Evolutionary conservation across 2,329 filamentous ascomycete genomes (phyloP).

Genomic region (Hirsutella rhossiliensis): DNA sequence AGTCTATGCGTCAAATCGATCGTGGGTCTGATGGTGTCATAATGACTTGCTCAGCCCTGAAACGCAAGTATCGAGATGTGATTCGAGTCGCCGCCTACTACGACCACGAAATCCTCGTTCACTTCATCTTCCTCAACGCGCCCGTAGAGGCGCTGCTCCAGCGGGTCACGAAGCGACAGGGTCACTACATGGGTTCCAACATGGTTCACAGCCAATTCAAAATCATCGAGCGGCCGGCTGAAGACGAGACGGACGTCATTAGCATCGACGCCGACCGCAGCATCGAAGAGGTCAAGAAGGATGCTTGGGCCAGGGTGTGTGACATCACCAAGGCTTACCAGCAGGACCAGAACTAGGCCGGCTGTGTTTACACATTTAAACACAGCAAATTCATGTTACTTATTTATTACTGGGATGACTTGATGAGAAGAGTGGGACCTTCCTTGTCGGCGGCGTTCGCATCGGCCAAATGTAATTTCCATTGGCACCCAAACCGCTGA

Average conservation of each 20-base stretch:
- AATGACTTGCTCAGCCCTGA: conserved; percentile 88
- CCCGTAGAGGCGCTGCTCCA: conserved; percentile 62
- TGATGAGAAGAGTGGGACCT: too few species aligned
- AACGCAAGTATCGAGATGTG: conserved; percentile 93
- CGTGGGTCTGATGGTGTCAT: conserved; percentile 66
- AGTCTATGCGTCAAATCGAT: conserved; percentile 44
- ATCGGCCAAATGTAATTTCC: too few species aligned
- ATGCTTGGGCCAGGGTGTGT: conserved; percentile 44
- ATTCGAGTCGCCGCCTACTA: conserved; percentile 73
- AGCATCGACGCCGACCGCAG: conserved; percentile 54
- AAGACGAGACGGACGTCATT: conserved; percentile 60
- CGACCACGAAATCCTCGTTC: conserved; percentile 59
- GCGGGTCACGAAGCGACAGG: conserved; percentile 61
- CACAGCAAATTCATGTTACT: too few species aligned
- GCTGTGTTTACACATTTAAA: too few species aligned
- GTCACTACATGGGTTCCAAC: conserved; percentile 89
- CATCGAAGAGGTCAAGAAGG: conserved; percentile 45
- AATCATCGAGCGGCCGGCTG: conserved; percentile 69
- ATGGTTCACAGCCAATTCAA: conserved; percentile 94
- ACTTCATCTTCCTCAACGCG: conserved; percentile 87
- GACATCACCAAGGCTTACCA: conserved; percentile 35
- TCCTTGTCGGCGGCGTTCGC: too few species aligned
- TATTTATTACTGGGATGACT: too few species aligned
- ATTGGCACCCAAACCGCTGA: too few species aligned
- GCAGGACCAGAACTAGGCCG: too few species aligned